Evolutionary conservation across 2,329 filamentous ascomycete genomes (phyloP), one percentile per base, ranked within the genome.

Genomic region (Fusarium sp.): DNA sequence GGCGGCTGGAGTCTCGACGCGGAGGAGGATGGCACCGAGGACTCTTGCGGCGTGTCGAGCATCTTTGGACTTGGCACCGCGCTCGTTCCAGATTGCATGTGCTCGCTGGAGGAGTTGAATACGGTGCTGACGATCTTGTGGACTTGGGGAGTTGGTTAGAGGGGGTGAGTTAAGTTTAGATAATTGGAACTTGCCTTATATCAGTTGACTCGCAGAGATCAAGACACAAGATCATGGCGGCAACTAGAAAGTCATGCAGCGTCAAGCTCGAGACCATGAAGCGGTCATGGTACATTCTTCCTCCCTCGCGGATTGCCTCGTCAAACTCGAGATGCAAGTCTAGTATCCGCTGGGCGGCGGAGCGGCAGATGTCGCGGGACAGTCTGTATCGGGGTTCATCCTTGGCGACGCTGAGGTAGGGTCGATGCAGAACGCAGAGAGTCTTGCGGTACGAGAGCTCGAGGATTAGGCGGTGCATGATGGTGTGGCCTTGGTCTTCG

Each of bases 161-260:
- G 25, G 25, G n/a, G 25, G 42, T 58, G 9, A 44, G 44, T 6
- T 2, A 6, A 4, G 23, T 10, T 29, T 36, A 55, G 10, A 31
- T 49, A 1, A 29, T 16, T 44, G 10, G 8, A 29, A 13, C 14
- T 49, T 76, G 82, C 82, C 73, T 78, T 65, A 77, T 78, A 18
- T 79, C 76, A 27, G 71, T 68, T 16, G 79, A 79, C 65, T 83
- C 81, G 23, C 77, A 79, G 11, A 85, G 74, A 65, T 85, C 83
- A 3, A 89, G 75, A 61, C 85, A 89, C 6, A 89, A 71, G 40
- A 89, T 83, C 85, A 88, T 89, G 11, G 85, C 83, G 0, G 87
- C 87, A 16, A 89, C 81, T 25, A 89, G 76, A 64, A 87, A 89
- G 68, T 89, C 85, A 33, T 87, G 85, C 20, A 85, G 77, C 5